Evolutionary conservation across 352 stramenopile species (phyloP).

Genomic region (Thalassiosira exigua): DNA sequence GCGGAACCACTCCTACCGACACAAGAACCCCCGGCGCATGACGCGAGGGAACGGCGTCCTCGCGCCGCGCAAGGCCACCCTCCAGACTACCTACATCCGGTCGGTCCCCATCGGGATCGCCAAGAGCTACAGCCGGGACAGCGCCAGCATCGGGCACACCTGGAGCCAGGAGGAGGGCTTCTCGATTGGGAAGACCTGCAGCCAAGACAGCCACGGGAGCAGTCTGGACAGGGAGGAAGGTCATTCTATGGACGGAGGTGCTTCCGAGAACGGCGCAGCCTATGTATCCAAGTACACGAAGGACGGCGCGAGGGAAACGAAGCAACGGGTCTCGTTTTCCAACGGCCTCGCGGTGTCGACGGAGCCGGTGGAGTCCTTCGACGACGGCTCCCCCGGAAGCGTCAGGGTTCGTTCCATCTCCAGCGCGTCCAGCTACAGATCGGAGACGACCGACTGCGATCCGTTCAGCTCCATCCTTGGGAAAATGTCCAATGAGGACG

Average conservation of each 20-base stretch:
- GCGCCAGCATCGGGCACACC: constrained; percentile 19
- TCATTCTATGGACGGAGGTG: too few species aligned
- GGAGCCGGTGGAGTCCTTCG: too few species aligned
- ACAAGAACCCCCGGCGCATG: constrained; percentile 38
- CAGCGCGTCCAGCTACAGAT: constrained; percentile 25
- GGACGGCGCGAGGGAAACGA: too few species aligned
- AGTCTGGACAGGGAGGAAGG: constrained; percentile 2
- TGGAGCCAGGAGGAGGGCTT: neutral
- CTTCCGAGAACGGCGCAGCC: too few species aligned
- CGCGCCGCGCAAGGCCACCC: constrained; percentile 42
- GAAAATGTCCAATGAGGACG: constrained; percentile 41
- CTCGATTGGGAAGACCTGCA: too few species aligned
- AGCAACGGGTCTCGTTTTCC: too few species aligned
- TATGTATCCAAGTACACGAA: constrained; percentile 42
- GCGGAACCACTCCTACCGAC: constrained; percentile 52
- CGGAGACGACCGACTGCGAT: constrained; percentile 53
- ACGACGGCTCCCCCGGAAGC: neutral
- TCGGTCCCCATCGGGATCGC: constrained; percentile 59
- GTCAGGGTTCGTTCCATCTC: neutral
- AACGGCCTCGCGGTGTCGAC: too few species aligned
- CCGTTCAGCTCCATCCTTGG: constrained; percentile 53
- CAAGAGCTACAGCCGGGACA: constrained; percentile 47
- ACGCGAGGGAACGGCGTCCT: constrained; percentile 40
- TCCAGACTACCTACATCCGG: constrained; percentile 50
- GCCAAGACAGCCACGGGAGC: neutral